phyloP scores from a whole-genome alignment of 495 filamentous ascomycete species.

The Penicillium waksmanii region DNA sequence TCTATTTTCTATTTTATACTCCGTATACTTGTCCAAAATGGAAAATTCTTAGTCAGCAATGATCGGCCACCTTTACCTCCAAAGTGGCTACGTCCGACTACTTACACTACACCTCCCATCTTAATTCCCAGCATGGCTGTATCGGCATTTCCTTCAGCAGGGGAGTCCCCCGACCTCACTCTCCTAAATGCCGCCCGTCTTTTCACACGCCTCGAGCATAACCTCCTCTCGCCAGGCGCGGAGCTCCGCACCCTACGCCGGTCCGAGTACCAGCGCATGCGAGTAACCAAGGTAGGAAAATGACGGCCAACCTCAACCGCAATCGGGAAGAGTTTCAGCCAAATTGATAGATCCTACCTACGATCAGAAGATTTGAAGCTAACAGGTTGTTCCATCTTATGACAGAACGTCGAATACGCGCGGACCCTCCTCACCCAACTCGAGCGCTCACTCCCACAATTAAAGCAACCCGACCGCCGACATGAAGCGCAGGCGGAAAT shows the following conservation, averaged over 20 bases:
- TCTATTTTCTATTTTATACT: conserved; percentile 2
- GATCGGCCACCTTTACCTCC: conserved; percentile 2
- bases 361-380: too few species aligned
- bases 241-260: conserved; percentile 60
- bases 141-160: conserved; percentile 32
- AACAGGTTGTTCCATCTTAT: neutral
- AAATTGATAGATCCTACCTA: too few species aligned
- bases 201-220: conserved; percentile 73
- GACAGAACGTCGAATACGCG: conserved; percentile 80
- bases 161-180: conserved; percentile 41
- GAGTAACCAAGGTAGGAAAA: conserved; percentile 47
- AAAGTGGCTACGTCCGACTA: neutral
- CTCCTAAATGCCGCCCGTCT: conserved; percentile 70
- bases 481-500: conserved; percentile 71
- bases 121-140: conserved; percentile 32
- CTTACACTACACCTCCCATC: neutral
- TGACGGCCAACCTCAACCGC: too few species aligned
- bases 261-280: conserved; percentile 72
- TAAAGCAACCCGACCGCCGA: conserved; percentile 67
- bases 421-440: conserved; percentile 73
- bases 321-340: too few species aligned
- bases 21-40: too few species aligned
- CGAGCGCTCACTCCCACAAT: conserved; percentile 68
- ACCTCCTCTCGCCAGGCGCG: conserved; percentile 67
- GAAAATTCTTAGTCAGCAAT: too few species aligned